Conservation (phyloP, 2,329 filamentous ascomycete species). For the Penicillium sp. region DNA sequence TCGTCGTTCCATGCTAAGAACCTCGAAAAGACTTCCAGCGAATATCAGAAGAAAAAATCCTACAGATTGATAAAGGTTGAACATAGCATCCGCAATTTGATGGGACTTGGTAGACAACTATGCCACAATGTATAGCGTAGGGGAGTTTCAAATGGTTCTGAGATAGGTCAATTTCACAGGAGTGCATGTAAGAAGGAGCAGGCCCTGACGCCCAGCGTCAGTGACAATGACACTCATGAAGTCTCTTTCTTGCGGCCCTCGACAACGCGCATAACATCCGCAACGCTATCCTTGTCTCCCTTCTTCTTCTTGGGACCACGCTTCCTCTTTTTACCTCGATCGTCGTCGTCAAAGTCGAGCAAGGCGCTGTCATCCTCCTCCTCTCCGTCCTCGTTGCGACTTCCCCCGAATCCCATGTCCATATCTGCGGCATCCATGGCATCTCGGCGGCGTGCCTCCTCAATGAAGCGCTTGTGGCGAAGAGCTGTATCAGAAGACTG, state of each 20-base stretch:
- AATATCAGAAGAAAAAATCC: neutral
- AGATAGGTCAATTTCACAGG: neutral
- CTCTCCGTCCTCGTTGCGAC: conserved; percentile 82
- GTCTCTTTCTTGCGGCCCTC: conserved; percentile 58
- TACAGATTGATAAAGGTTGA: neutral
- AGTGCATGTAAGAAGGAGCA: neutral
- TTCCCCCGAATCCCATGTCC: conserved; percentile 91
- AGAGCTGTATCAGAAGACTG: conserved; percentile 63
- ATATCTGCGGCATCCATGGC: conserved; percentile 86
- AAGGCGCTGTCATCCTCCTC: conserved; percentile 67
- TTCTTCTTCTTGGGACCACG: conserved; percentile 57
- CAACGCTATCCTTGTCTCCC: conserved; percentile 63
- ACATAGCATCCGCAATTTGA: neutral
- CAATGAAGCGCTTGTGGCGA: conserved; percentile 71
- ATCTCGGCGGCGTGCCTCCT: conserved; percentile 55
- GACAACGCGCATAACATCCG: conserved; percentile 77
- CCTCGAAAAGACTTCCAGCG: neutral
- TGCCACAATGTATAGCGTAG: neutral
- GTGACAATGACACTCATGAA: neutral
- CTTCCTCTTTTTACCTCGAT: conserved; percentile 46
- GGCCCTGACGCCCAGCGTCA: no score
- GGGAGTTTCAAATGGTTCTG: neutral
- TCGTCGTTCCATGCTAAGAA: neutral
- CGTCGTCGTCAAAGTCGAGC: conserved; percentile 48
- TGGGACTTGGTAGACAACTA: neutral